These are phyloP conservation scores for Hymenoscyphus albidus DNA, from an alignment of 2,329 filamentous ascomycete genomes.

Conservation along the genomic window DNA sequence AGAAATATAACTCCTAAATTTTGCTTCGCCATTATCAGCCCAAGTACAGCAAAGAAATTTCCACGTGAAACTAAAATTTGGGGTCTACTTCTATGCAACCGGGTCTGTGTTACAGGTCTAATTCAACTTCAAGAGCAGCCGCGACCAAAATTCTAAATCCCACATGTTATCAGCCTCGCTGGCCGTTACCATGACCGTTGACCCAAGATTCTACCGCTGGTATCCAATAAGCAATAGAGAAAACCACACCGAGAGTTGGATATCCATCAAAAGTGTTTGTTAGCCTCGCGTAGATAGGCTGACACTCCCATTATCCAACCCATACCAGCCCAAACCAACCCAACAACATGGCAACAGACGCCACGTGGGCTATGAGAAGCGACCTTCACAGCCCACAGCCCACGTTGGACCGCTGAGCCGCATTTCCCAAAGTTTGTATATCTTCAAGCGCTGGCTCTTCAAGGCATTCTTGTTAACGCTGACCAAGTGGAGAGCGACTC, in stretches of 20 bases:
- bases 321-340: too few species aligned
- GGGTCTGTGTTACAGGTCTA: not conserved
- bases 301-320: not conserved
- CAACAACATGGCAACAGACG: too few species aligned
- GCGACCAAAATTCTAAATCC: not conserved
- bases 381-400: not conserved
- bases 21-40: too few species aligned
- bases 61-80: not conserved
- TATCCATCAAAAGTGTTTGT: not conserved
- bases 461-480: not conserved
- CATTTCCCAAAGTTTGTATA: not conserved
- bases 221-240: not conserved
- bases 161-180: not conserved
- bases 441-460: not conserved
- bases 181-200: not conserved
- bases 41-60: too few species aligned
- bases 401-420: not conserved
- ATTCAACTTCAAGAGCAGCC: not conserved
- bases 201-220: not conserved
- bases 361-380: not conserved
- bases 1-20: too few species aligned
- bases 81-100: not conserved
- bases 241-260: not conserved
- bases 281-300: not conserved
- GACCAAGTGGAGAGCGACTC: not conserved